Percentiles rank a stretch among this genome's conserved stretches.
Evolutionary conservation across 2,329 filamentous ascomycete species (phyloP).

Genomic region (Arthrobotrys sphaeroides): DNA sequence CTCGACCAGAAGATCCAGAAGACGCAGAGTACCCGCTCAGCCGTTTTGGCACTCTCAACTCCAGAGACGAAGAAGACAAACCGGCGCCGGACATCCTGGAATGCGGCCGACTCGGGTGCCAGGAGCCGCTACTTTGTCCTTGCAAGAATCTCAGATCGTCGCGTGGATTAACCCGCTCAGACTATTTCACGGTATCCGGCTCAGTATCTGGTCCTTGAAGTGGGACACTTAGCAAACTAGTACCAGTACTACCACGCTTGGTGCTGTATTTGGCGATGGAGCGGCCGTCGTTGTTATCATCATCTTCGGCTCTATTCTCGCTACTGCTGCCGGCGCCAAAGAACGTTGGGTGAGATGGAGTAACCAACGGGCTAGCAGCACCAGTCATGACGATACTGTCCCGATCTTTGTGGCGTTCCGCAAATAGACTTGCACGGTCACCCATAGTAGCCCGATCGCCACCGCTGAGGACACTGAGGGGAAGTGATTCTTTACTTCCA

Average conservation of each 20-base stretch:
- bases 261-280: slow-evolving; percentile 48
- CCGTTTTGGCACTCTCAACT: neutral
- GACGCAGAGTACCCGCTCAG: slow-evolving; percentile 1
- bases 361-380: slow-evolving; percentile 34
- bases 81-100: neutral
- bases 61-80: slow-evolving; percentile 1
- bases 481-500: slow-evolving; percentile 80
- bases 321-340: slow-evolving; percentile 31
- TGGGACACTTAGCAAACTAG: slow-evolving; percentile 39
- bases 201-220: slow-evolving; percentile 46
- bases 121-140: neutral
- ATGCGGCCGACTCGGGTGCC: neutral
- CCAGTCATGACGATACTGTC: slow-evolving; percentile 49
- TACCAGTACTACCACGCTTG: slow-evolving; percentile 41
- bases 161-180: slow-evolving; percentile 4
- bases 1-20: neutral
- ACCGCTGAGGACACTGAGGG: slow-evolving; percentile 77
- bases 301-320: slow-evolving; percentile 27
- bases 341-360: slow-evolving; percentile 47
- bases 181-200: slow-evolving; percentile 53
- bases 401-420: slow-evolving; percentile 44
- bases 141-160: neutral
- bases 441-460: slow-evolving; percentile 49
- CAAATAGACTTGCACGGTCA: slow-evolving; percentile 30
- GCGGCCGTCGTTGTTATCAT: slow-evolving; percentile 37